Evolutionary conservation across 805 yeast species (phyloP).

Genomic region (Candida morakotiae): DNA sequence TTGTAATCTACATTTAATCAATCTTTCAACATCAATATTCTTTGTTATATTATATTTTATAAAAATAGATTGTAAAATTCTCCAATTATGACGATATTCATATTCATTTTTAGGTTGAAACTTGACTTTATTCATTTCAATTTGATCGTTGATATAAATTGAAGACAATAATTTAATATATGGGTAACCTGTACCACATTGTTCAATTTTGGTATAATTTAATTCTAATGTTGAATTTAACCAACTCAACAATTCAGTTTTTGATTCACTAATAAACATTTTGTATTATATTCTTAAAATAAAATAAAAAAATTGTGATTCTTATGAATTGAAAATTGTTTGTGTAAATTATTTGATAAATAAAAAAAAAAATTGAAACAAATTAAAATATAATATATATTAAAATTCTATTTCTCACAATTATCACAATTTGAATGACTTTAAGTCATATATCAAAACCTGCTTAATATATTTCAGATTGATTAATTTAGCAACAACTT

Average conservation of each 20-base stretch:
- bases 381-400: no score
- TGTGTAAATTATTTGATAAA: no score
- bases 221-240: conserved; percentile 66
- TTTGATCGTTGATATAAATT: conserved; percentile 57
- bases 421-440: no score
- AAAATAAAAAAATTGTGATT: no score
- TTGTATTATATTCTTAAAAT: no score
- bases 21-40: conserved; percentile 71
- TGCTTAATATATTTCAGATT: no score
- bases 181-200: conserved; percentile 94
- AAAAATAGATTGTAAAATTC: conserved; percentile 80
- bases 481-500: no score
- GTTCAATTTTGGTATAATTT: conserved; percentile 74
- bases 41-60: conserved; percentile 66
- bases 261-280: conserved; percentile 37
- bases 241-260: conserved; percentile 84
- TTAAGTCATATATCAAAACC: no score
- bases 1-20: conserved; percentile 85
- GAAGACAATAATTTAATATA: conserved; percentile 90
- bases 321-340: no score
- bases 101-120: conserved; percentile 66
- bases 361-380: no score
- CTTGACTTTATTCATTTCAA: conserved; percentile 76
- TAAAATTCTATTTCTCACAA: no score
- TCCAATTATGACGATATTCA: conserved; percentile 76